Base-by-base conservation (phyloP, 495 filamentous ascomycete genomes). In the Podospora bellae-mahoneyi region DNA sequence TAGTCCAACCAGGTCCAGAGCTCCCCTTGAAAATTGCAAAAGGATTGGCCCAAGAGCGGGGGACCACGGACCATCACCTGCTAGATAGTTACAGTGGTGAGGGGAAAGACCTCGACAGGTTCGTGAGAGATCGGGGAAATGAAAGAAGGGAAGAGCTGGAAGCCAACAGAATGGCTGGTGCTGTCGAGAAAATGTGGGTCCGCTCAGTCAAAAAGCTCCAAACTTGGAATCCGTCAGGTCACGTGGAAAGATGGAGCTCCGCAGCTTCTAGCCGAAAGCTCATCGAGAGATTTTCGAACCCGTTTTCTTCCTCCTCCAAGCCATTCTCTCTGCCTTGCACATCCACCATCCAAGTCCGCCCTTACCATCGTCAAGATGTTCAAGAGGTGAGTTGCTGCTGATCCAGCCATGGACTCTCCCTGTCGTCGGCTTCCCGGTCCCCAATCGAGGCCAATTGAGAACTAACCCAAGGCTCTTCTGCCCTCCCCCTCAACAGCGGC, bases 301-400 rank as follows among this genome's bases (percentile, higher is more conserved):
- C 74, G 73, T 76, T 77, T 71, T 74, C 73, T 75, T 76, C 71
- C 73, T 72, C 72, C 69, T 68, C 68, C 69, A 72, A 81, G 20
- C 76, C 77, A 34, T 65, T 26, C 78, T 75, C 73, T 76, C 75
- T 23, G 71, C 74, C 71, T 66, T 70, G 68, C 66, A 72, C 73
- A 74, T 71, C 72, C 73, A 72, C 79, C 74, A 78, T 80, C 76
- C 68, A 73, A 77, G 78, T 77, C 77, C 81, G 80, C 80, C 77
- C 78, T 77, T 78, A 64, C 80, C 82, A 84, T 84, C 82, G 76
- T 83, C 87, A 92, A 81, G 84, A 94, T 94, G 91, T 91, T 92
- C 86, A 92, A 92, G 90, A 93, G 91, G 91, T 94, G 82, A 82
- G 89, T 83, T 66, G 60, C 48, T 62, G 61, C 57, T 66, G 64